Conservation (phyloP, 2,329 filamentous ascomycete species). For the Cephalotrichum gorgonifer region DNA sequence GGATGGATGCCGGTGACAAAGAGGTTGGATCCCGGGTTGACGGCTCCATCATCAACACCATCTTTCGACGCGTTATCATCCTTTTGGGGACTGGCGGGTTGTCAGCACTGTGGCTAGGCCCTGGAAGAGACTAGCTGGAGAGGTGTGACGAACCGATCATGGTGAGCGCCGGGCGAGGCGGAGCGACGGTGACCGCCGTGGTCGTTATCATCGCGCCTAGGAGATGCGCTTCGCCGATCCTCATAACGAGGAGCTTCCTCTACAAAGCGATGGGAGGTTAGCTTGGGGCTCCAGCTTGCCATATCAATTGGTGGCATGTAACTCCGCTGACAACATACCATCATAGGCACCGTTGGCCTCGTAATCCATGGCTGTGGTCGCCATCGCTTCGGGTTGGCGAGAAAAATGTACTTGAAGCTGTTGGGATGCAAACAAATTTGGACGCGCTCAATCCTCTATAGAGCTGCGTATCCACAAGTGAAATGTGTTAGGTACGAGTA, state of each 20-base stretch:
- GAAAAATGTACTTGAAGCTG: background rate
- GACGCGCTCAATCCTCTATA: background rate
- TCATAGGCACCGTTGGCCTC: conserved; percentile 59
- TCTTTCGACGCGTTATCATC: conserved; percentile 39
- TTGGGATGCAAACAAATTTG: conserved; percentile 11
- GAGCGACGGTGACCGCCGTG: conserved; percentile 51
- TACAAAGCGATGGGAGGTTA: conserved; percentile 16
- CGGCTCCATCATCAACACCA: conserved; percentile 68
- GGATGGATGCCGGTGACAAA: conserved; percentile 98
- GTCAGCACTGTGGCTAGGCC: conserved; percentile 2
- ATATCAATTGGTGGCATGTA: background rate
- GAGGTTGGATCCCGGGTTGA: conserved; percentile 94
- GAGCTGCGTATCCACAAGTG: background rate
- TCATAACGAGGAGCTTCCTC: conserved; percentile 58
- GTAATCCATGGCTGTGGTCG: conserved; percentile 60
- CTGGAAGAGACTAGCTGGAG: background rate
- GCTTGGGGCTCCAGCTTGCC: background rate
- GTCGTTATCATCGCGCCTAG: conserved; percentile 53
- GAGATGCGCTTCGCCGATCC: conserved; percentile 56
- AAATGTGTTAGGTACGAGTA: background rate
- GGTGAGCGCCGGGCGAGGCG: conserved; percentile 46
- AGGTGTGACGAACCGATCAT: conserved; percentile 32
- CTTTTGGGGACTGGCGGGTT: conserved; percentile 31
- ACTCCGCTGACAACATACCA: conserved; percentile 32
- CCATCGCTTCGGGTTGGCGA: conserved; percentile 27